phyloP scores from a whole-genome alignment of 78 protist species.

The Anaeramoeba ignava region DNA sequence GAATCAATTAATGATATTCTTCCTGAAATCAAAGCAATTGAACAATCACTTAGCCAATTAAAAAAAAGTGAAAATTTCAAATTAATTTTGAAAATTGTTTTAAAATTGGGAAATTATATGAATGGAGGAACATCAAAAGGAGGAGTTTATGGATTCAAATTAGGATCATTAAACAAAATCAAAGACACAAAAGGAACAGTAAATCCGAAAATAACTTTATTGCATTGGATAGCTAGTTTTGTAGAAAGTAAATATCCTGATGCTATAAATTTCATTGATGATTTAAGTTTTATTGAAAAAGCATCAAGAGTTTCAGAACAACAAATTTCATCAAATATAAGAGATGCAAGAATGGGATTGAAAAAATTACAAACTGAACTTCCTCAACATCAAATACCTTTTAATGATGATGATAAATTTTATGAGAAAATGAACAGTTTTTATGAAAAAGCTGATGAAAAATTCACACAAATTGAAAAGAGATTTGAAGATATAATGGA shows the following conservation, averaged over 20 bases:
- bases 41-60: neutral
- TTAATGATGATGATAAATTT: neutral
- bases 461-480: neutral
- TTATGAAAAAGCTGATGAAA: neutral
- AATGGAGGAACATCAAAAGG: slow-evolving; percentile 16
- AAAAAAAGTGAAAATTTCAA: neutral
- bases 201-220: neutral
- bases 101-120: slow-evolving; percentile 10
- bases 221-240: neutral
- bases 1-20: neutral
- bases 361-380: neutral
- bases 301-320: neutral
- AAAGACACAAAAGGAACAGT: neutral
- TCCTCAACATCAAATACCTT: neutral
- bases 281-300: neutral
- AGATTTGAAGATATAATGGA: neutral
- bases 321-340: neutral
- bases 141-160: slow-evolving; percentile 10
- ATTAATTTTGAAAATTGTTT: neutral
- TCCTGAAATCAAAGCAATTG: neutral
- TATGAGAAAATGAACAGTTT: neutral
- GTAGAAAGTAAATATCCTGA: neutral
- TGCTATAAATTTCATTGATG: neutral
- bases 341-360: neutral
- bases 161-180: neutral